Conservation (phyloP, 805 yeast genomes). For the Starmerella riodocensis region DNA sequence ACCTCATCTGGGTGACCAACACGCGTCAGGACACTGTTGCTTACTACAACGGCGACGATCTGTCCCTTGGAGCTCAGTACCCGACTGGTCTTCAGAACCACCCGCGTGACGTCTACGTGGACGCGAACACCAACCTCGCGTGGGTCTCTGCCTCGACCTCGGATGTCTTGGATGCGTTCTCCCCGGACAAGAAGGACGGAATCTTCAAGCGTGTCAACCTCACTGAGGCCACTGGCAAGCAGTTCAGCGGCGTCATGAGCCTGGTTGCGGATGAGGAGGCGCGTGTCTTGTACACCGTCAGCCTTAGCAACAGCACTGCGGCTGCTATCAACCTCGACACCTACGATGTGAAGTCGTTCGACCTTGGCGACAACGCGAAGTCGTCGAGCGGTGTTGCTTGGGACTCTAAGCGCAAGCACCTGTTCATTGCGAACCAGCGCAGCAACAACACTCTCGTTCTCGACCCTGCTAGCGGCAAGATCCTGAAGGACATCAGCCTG, state of each 20-base stretch:
- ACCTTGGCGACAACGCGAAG: constrained; percentile 8
- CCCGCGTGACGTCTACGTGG: constrained; percentile 12
- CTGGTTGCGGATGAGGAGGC: constrained; percentile 4
- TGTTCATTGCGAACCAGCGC: constrained; percentile 12
- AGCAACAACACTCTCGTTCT: constrained; percentile 12
- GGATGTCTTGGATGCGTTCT: constrained; percentile 7
- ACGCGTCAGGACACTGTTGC: constrained; percentile 13
- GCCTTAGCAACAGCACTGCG: constrained; percentile 6
- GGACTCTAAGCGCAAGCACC: constrained; percentile 10
- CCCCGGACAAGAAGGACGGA: neutral
- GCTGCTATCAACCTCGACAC: constrained; percentile 8
- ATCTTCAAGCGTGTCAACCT: neutral
- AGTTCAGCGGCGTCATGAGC: constrained; percentile 11
- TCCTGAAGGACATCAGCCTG: constrained; percentile 2
- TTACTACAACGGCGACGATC: constrained; percentile 4
- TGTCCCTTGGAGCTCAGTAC: constrained; percentile 2
- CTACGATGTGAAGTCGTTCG: constrained; percentile 5
- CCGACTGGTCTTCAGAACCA: neutral
- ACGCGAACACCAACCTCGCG: constrained; percentile 4
- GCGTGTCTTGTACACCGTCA: constrained; percentile 11
- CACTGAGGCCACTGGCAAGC: constrained; percentile 1
- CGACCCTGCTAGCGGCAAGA: constrained; percentile 6
- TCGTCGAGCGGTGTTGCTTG: constrained; percentile 10
- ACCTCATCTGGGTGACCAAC: constrained; percentile 11
- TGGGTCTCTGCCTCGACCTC: constrained; percentile 4